These are phyloP conservation scores for Pythium aquatile DNA, from an alignment of 352 stramenopile genomes.

Conservation along the genomic window DNA sequence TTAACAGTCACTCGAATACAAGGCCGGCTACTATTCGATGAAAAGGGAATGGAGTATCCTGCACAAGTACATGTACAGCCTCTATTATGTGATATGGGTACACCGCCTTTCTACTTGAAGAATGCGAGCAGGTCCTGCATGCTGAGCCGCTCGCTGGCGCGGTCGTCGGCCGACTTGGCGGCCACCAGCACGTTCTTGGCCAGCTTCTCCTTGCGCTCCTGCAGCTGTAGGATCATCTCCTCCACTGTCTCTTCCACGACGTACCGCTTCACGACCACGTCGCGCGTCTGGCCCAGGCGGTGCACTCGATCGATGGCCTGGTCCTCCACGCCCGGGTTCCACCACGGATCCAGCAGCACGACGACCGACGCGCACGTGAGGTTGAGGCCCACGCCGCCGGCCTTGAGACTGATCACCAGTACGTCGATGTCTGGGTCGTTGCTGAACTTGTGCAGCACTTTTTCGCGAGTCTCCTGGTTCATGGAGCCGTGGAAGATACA, in stretches of 20 bases:
- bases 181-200: slow-evolving; percentile 80
- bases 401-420: slow-evolving; percentile 87
- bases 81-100: slow-evolving; percentile 21
- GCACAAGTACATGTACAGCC: not conserved
- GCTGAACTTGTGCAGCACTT: slow-evolving; percentile 66
- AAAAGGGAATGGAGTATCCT: not conserved
- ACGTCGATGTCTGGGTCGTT: slow-evolving; percentile 55
- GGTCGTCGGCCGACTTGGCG: slow-evolving; percentile 39
- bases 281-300: slow-evolving; percentile 79
- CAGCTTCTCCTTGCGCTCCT: slow-evolving; percentile 88
- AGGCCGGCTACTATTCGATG: not conserved
- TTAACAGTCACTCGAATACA: slow-evolving; percentile 11
- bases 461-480: slow-evolving; percentile 64
- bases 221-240: slow-evolving; percentile 89
- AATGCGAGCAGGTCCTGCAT: slow-evolving; percentile 73
- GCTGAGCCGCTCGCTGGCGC: slow-evolving; percentile 46
- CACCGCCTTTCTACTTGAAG: slow-evolving; percentile 36
- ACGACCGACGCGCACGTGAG: slow-evolving; percentile 87
- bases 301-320: slow-evolving; percentile 94
- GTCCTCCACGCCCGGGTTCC: slow-evolving; percentile 92
- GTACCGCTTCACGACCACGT: slow-evolving; percentile 90
- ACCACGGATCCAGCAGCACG: slow-evolving; percentile 92
- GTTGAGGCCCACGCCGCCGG: slow-evolving; percentile 90
- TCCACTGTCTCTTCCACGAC: slow-evolving; percentile 89
- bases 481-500: slow-evolving; percentile 78